Base-by-base conservation (phyloP, 495 filamentous ascomycete species). In the Xylaria bambusicola region DNA sequence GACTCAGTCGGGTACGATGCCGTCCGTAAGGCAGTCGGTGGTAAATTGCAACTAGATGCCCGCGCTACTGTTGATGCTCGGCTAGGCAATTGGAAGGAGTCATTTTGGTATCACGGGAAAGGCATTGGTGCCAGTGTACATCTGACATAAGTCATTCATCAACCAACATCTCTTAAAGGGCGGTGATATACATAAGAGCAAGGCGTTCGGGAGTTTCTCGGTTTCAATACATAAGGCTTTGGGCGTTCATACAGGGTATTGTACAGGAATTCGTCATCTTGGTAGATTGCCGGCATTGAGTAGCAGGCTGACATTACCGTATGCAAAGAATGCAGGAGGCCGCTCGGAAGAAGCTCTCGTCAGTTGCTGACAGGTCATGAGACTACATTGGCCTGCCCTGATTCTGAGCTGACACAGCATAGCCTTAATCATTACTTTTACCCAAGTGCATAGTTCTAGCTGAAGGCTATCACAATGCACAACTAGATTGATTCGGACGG, bases 11-110 rank as follows among this genome's bases (percentile, higher is more conserved):
- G 93, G 2, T 96, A 93, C 70, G 88, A 90, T 23, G 87, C 86
- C 33, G 74, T 98, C 27, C 84, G 78, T 64, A 84, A 84, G 65
- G 93, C 94, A n/a, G 70, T 98, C n/a, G 91, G 93, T 10, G 91
- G 93, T 0, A 76, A 74, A 26, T 70, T 97, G 63, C 87, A 87
- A 70, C 68, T 98, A 59, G 88, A 92, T 73, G 88, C 92, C n/a
- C 77, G 79, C 58, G 94, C 92, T 6, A 76, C 81, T 31, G 85
- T 93, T 15, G 84, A 82, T 26, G 74, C 97, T 20, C 78, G 81
- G 65, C 69, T 97, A 52, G 87, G 86, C n/a, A 71, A 81, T 63
- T 97, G 90, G 83, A 79, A 65, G 51, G 84, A 92, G 72, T 76
- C 69, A 48, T 64, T 97, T 36, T 83, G 85, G 81, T 92, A 88